Conservation (phyloP, 164 flowering plant species). For the Magnolia sinica region DNA sequence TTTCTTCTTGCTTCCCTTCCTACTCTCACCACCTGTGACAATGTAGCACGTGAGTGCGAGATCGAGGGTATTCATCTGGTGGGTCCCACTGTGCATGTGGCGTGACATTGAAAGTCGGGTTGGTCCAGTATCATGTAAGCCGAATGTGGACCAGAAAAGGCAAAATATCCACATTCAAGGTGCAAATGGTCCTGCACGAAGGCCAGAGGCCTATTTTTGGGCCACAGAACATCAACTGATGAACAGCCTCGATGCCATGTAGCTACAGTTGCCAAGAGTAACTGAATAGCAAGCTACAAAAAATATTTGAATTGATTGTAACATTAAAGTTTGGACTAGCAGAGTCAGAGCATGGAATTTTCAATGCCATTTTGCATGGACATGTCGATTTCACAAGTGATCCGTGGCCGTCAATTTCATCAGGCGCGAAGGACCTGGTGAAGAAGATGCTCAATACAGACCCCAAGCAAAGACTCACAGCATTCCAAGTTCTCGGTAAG, state of each 20-base stretch:
- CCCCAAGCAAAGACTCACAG: conserved; percentile 78
- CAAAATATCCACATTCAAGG: too few species aligned
- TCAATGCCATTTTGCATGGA: conserved; percentile 75
- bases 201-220: background rate
- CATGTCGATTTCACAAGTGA: conserved; percentile 73
- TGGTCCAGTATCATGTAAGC: too few species aligned
- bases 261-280: background rate
- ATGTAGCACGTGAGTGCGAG: background rate
- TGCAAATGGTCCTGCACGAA: too few species aligned
- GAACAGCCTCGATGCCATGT: background rate
- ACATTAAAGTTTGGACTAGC: conserved; percentile 10
- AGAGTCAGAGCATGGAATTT: conserved; percentile 86
- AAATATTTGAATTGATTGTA: background rate
- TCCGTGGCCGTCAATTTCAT: conserved; percentile 84
- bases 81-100: too few species aligned
- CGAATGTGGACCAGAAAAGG: too few species aligned
- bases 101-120: too few species aligned
- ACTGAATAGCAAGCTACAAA: background rate
- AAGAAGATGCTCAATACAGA: conserved; percentile 78
- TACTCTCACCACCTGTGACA: background rate
- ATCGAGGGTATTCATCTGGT: too few species aligned
- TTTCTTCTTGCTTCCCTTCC: conserved; percentile 1
- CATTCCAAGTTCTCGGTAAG: conserved; percentile 83
- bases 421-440: conserved; percentile 82
- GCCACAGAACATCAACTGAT: background rate